A percentile compares a stretch with the other conserved stretches of the same genome.
phyloP scores from a whole-genome alignment of 1,284 basidiomycete species.

The Mycocalia duriaeana region DNA sequence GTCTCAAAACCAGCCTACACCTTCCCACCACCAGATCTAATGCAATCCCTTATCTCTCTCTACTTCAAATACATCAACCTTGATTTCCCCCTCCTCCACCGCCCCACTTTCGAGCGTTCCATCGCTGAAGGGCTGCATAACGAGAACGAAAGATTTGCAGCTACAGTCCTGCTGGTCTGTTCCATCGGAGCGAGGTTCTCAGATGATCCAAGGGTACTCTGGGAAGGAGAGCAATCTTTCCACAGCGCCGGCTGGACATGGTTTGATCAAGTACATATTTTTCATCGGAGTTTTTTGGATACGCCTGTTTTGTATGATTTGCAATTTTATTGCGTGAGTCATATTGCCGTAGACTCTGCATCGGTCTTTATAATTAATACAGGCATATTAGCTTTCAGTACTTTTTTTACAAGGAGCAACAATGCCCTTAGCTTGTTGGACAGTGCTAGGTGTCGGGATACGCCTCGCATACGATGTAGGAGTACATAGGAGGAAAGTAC shows the following conservation, averaged over 20 bases:
- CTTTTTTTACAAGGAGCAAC: conserved; percentile 55
- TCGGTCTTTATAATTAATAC: too few species aligned
- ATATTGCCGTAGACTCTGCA: too few species aligned
- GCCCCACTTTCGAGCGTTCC: conserved; percentile 62
- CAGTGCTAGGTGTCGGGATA: conserved; percentile 60
- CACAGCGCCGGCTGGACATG: conserved; percentile 74
- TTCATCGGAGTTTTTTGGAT: conserved; percentile 24
- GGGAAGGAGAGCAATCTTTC: conserved; percentile 33
- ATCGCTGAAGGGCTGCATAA: conserved; percentile 55
- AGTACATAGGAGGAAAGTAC: conserved; percentile 56
- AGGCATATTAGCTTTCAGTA: conserved; percentile 40
- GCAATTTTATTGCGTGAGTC: conserved; percentile 36
- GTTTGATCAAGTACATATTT: conserved; percentile 56
- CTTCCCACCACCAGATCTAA: conserved; percentile 64
- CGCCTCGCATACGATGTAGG: conserved; percentile 70
- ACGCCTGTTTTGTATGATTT: conserved; percentile 35
- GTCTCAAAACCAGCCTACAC: conserved; percentile 17
- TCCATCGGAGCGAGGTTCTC: conserved; percentile 70
- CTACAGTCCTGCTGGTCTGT: conserved; percentile 71
- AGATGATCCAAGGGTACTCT: conserved; percentile 59
- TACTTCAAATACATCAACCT: conserved; percentile 67
- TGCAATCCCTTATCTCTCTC: conserved; percentile 53
- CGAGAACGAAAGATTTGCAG: conserved; percentile 57
- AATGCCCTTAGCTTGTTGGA: conserved; percentile 68
- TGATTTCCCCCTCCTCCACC: conserved; percentile 70